Base-by-base conservation (phyloP, 208 protist genomes). In the Leishmania tarentolae region DNA sequence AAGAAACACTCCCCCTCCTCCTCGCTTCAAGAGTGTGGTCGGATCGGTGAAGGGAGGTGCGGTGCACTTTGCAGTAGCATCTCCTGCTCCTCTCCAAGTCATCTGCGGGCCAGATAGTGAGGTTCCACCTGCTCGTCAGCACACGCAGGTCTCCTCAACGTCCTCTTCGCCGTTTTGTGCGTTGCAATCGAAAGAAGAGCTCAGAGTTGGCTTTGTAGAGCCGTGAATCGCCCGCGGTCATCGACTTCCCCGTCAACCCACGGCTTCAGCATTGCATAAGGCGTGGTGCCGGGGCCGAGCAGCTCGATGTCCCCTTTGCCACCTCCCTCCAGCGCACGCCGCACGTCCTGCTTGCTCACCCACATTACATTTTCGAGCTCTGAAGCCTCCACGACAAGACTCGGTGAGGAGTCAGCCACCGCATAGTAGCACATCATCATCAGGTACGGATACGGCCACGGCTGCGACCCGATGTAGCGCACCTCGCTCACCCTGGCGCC, bases 371-470 rank as follows among this genome's bases (percentile, higher is more conserved):
- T 81, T 50, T 83, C 72, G 28, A 94, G 77, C 75, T 92, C 91
- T 2, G 57, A 72, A 24, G 79, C 81, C 79, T 94, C 80, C 31
- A 84, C 75, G 3, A 79, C 66, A 0, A 94, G 74, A 1, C 3
- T 63, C 37, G 79, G 53, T 11, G 63, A 78, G 19, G 76, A 42
- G 1, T 80, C 76, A 0, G 87, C 88, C 40, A 92, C 77, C 40
- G 87, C 91, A 80, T 94, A 92, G 84, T 90, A 94, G 81, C 81
- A 80, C 44, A 84, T 37, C 91, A 94, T 94, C 46, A 94, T 63
- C 81, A 86, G 53, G 52, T 84, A 82, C 0, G 88, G 87, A 70
- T 82, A 90, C 35, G 88, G 88, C 69, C 84, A 93, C 31, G 89
- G 87, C 84, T 93, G 87, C 2, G 87, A 93, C 75, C 87, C 87